Evolutionary conservation across 345 rosid genomes (phyloP).

Genomic region (Anacardium occidentale): DNA sequence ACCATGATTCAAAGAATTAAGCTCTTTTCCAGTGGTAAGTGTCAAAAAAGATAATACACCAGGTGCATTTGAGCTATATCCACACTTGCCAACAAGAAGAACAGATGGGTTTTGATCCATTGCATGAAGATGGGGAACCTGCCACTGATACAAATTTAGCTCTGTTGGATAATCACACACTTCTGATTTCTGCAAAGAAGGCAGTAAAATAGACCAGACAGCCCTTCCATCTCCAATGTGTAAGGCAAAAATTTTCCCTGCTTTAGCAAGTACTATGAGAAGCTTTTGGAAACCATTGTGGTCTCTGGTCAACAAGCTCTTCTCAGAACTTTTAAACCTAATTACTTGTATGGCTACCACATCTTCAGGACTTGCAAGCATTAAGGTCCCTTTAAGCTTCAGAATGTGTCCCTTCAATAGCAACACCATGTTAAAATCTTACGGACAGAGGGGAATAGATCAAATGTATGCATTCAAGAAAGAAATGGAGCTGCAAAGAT

Average conservation of each 20-base stretch:
- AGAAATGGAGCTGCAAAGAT: background rate
- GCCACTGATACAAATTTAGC: conserved; percentile 80
- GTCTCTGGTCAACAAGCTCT: conserved; percentile 93
- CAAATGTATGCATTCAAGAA: conserved; percentile 8
- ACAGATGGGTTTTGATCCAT: conserved; percentile 92
- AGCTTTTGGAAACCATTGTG: conserved; percentile 96
- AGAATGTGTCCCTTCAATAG: conserved; percentile 74
- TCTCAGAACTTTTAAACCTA: conserved; percentile 84
- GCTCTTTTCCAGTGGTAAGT: conserved; percentile 81
- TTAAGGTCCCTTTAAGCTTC: conserved; percentile 89
- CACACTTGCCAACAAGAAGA: conserved; percentile 78
- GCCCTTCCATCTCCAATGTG: conserved; percentile 94
- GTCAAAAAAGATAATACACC: conserved; percentile 83
- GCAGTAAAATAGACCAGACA: conserved; percentile 84
- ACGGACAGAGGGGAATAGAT: conserved; percentile 5
- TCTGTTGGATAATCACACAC: conserved; percentile 56
- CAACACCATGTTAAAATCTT: conserved; percentile 27
- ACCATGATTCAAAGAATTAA: conserved; percentile 47
- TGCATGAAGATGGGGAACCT: conserved; percentile 97
- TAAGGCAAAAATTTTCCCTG: conserved; percentile 84
- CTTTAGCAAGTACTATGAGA: conserved; percentile 75
- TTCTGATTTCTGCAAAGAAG: conserved; percentile 60
- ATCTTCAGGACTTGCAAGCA: conserved; percentile 96
- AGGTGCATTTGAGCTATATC: conserved; percentile 50
- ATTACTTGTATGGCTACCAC: conserved; percentile 78